Base-by-base conservation (phyloP, 495 filamentous ascomycete genomes). In the Cryomyces antarcticus region DNA sequence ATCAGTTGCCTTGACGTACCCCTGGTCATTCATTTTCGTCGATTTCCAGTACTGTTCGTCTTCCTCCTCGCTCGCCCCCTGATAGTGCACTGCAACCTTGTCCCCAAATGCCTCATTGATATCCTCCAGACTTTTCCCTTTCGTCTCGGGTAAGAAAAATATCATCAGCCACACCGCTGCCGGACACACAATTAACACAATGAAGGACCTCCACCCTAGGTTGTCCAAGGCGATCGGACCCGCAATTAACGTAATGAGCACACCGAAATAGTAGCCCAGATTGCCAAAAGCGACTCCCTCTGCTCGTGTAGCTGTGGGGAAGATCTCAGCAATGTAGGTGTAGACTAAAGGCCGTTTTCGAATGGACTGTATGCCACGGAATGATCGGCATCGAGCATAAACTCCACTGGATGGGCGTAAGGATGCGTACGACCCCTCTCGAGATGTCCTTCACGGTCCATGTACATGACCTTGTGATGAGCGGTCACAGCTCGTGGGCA, bases 321-420 rank as follows among this genome's bases (percentile, higher is more conserved):
- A 69, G 13, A 72, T 68, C 48, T 71, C 68, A 2, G 64, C 56
- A 11, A 64, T 49, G 40, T 70, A 71, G 12, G 71, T 52, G 38
- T 67, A 72, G 2, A 24, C 17, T 24, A 24, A 24, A 24, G 17
- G 17, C 17, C 17, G 17, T 24, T 2, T 24, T 2, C 17, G 17
- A 24, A 24, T 24, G 17, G 17, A 24, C 17, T 24, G 17, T 2
- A 24, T 24, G 1, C 2, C 2, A 24, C 17, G 17, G 17, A 24
- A 24, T 24, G 17, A 24, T 24, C 17, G 17, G 17, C 17, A 24
- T 24, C 17, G 2, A 24, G 17, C 17, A 24, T 2, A 24, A 24
- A 24, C 17, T 2, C 17, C 2, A 2, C 17, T 24, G 1, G 2
- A 24, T 24, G 17, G 17, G 17, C 17, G 17, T 24, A 24, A 24